phyloP scores from a whole-genome alignment of 2,329 filamentous ascomycete genomes.

The Sarocladiaceae sp. region DNA sequence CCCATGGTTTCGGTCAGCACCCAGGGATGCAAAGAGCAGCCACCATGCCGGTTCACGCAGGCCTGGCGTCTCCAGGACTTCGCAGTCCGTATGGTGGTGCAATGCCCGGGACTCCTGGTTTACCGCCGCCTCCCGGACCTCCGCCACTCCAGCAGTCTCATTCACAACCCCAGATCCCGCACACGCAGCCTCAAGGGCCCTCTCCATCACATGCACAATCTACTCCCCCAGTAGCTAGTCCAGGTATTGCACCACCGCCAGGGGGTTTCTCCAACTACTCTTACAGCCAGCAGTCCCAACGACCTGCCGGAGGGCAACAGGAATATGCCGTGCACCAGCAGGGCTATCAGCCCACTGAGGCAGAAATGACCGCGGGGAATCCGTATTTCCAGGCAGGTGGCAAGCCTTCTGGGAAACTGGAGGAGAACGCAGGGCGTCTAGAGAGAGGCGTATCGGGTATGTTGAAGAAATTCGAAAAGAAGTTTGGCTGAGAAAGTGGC shows the following conservation, averaged over 20 bases:
- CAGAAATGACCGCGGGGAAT: conserved; percentile 41
- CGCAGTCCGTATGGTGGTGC: conserved; percentile 39
- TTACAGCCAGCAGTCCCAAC: conserved; percentile 23
- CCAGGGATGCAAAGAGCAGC: conserved; percentile 42
- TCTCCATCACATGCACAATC: conserved; percentile 21
- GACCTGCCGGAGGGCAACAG: conserved; percentile 13
- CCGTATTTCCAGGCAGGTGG: conserved; percentile 34
- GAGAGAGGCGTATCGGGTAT: conserved; percentile 69
- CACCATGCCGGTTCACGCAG: conserved; percentile 43
- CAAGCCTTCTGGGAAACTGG: conserved; percentile 50
- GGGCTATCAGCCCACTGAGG: conserved; percentile 64
- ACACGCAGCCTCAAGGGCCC: conserved; percentile 11
- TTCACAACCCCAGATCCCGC: conserved; percentile 11
- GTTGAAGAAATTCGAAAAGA: conserved; percentile 77
- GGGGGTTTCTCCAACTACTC: conserved; percentile 55
- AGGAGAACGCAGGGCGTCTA: conserved; percentile 60
- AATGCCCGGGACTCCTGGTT: conserved; percentile 42
- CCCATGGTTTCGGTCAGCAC: conserved; percentile 38
- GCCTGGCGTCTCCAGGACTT: conserved; percentile 34
- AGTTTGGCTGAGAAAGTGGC: conserved; percentile 51
- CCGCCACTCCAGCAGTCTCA: conserved; percentile 15
- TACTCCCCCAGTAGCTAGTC: conserved; percentile 26
- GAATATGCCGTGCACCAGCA: conserved; percentile 62
- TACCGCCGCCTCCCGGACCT: conserved; percentile 27
- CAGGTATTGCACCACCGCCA: conserved; percentile 34